Evolutionary conservation across 805 yeast genomes (phyloP), one percentile per base, ranked within the genome.

Genomic region (Candida chauliodis): DNA sequence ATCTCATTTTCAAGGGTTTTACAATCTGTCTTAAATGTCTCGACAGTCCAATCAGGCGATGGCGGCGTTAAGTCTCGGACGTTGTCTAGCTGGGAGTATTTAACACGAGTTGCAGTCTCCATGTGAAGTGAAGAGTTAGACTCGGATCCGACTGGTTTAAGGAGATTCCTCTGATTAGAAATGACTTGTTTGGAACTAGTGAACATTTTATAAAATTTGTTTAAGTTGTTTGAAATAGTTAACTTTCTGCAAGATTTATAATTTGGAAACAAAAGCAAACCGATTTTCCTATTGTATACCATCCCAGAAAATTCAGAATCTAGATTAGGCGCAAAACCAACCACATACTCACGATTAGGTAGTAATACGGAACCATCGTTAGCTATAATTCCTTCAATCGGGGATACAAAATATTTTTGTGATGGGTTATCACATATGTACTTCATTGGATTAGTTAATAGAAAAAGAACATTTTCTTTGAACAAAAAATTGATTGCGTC

Each of bases 401-500:
- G 10, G 8, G 53, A 51, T 3, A 19, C 18, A 18, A 50, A 34
- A 6, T 17, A 30, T 5, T 15, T 25, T 5, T n/a, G 7, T 11
- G 13, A 11, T n/a, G 5, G 14, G 6, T n/a, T 5, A 5, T 15
- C 28, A 25, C 13, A 11, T 11, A 6, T 11, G 6, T 25, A 7
- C 8, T 7, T 14, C 7, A 27, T n/a, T 14, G 30, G 14, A n/a
- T 5, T 7, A 15, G 5, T 27, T 7, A 14, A 7, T 15, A 27
- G 4, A 4, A 7, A 14, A 4, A 27, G 11, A 5, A 46, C 25
- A 23, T 41, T 38, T 21, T 50, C 43, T 9, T 28, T 15, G 33
- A 52, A 46, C 4, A 52, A 38, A 22, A 40, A 36, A 18, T 50
- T 48, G 46, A 37, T 10, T n/a, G n/a, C n/a, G n/a, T n/a, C n/a